phyloP scores from a whole-genome alignment of 192 early-diverging fungal genomes.

The Coemansia sp. region DNA sequence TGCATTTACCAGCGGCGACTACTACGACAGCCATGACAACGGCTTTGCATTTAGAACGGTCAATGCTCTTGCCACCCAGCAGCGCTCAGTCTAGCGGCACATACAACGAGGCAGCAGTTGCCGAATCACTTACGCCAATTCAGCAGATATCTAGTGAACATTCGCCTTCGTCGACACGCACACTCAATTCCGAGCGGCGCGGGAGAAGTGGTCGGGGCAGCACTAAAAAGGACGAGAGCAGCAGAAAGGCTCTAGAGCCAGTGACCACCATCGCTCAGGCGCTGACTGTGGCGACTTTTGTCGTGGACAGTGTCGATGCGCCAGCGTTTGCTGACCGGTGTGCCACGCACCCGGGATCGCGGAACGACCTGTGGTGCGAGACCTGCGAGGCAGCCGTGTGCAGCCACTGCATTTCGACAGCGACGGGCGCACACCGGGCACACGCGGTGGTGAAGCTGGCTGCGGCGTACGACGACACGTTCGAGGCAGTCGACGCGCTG shows the following conservation, averaged over 20 bases:
- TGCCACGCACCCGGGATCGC: constrained; percentile 38
- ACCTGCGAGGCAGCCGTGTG: constrained; percentile 37
- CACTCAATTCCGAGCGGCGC: neutral
- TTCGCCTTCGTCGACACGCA: neutral
- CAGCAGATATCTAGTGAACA: neutral
- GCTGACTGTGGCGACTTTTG: neutral
- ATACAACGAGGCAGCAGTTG: constrained; percentile 14
- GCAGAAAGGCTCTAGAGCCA: neutral
- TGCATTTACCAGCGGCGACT: neutral
- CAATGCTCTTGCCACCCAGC: neutral
- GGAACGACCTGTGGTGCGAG: constrained; percentile 50
- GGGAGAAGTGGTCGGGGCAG: neutral
- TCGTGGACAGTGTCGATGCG: neutral
- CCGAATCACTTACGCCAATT: neutral
- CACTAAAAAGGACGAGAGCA: neutral
- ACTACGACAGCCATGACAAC: neutral
- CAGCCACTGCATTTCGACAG: constrained; percentile 21
- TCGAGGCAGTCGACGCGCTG: constrained; percentile 39
- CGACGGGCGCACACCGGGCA: constrained; percentile 8
- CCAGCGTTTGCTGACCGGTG: constrained; percentile 29
- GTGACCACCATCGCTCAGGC: neutral
- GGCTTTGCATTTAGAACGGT: neutral
- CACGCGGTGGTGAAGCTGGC: constrained; percentile 35
- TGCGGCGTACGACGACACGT: constrained; percentile 51
- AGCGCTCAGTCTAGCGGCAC: constrained; percentile 39